Conservation (phyloP, 139 green algal genomes). For the Closterium sp. region DNA sequence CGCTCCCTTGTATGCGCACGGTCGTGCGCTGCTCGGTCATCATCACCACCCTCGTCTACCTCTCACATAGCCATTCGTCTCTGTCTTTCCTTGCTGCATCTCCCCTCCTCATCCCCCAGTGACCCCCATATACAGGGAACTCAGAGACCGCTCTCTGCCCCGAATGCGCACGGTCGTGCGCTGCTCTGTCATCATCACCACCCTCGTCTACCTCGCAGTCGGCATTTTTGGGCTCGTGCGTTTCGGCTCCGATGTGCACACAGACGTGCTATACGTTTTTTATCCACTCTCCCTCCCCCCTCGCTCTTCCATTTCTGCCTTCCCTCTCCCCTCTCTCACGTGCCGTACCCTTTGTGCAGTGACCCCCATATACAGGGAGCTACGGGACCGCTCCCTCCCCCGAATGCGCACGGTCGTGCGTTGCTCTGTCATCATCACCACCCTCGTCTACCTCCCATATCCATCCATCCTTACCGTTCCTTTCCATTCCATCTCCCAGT, state of each 20-base stretch:
- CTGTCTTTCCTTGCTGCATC: background rate
- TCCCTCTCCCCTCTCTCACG: too few species aligned
- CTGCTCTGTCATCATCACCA: background rate
- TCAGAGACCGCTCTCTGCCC: background rate
- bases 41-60: slow-evolving; percentile 1
- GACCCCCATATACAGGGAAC: slow-evolving; percentile 10
- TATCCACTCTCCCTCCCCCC: too few species aligned
- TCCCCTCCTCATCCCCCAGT: background rate
- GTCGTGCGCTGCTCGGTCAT: slow-evolving; percentile 14
- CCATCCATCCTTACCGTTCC: background rate
- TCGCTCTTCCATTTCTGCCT: too few species aligned
- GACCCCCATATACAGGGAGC: slow-evolving; percentile 16
- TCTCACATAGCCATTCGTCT: background rate
- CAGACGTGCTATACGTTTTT: slow-evolving; percentile 38
- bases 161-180: slow-evolving; percentile 16
- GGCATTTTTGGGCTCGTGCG: background rate
- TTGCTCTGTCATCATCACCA: too few species aligned
- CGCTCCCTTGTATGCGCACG: background rate
- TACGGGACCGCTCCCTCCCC: background rate
- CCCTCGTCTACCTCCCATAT: background rate
- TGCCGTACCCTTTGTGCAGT: too few species aligned
- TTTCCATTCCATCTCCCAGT: background rate
- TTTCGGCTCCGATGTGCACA: slow-evolving; percentile 1
- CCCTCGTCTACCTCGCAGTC: slow-evolving; percentile 2
- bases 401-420: too few species aligned